These are phyloP conservation scores for Metarhizium robertsii DNA, from an alignment of 2,329 filamentous ascomycete genomes.

Conservation along the genomic window DNA sequence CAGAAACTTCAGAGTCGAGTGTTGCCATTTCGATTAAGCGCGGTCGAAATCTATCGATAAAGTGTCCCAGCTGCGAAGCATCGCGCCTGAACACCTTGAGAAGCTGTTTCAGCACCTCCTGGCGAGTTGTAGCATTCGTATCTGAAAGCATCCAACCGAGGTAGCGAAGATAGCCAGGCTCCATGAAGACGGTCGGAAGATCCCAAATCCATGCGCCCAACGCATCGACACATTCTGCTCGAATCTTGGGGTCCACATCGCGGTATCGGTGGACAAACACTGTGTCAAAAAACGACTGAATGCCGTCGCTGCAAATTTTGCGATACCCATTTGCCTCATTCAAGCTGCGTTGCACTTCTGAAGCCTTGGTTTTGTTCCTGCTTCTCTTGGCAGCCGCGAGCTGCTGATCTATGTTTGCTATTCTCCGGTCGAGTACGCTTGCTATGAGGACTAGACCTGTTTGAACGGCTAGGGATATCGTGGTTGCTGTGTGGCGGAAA, in stretches of 20 bases:
- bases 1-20: constrained; percentile 69
- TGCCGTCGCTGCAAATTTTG: constrained; percentile 58
- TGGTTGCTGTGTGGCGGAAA: constrained; percentile 88
- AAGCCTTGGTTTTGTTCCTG: constrained; percentile 70
- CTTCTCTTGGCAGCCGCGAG: constrained; percentile 63
- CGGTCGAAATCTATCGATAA: constrained; percentile 83
- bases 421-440: constrained; percentile 58
- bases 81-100: constrained; percentile 70
- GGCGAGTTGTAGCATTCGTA: constrained; percentile 59
- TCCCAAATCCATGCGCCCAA: constrained; percentile 82
- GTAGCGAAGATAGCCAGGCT: constrained; percentile 84
- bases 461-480: constrained; percentile 71
- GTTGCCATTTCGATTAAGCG: constrained; percentile 90
- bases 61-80: constrained; percentile 76
- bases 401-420: constrained; percentile 70
- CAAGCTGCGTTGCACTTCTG: constrained; percentile 63
- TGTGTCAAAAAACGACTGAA: constrained; percentile 83
- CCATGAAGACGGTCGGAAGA: constrained; percentile 81
- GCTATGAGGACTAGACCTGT: constrained; percentile 68
- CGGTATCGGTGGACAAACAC: constrained; percentile 94
- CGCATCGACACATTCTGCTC: constrained; percentile 78
- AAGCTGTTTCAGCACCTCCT: constrained; percentile 82
- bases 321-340: constrained; percentile 61
- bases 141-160: constrained; percentile 94
- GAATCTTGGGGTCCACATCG: constrained; percentile 82